Base-by-base conservation (phyloP, 2,329 filamentous ascomycete genomes). In the Plectosphaerella plurivora region DNA sequence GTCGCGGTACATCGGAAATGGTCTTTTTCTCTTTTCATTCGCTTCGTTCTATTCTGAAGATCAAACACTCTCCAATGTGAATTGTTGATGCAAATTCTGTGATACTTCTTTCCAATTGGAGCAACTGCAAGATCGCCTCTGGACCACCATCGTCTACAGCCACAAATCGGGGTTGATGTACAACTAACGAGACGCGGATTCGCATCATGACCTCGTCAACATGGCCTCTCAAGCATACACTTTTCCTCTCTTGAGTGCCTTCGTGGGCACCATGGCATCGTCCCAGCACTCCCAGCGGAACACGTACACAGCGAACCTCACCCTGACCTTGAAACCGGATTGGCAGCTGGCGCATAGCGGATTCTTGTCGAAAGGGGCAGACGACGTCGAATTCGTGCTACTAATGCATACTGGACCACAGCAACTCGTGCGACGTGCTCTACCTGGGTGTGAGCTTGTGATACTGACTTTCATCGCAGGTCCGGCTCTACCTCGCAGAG, bases 281-380 rank as follows among this genome's bases (percentile, higher is more conserved):
- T 41, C 45, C 8, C 49, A 51, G 15, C 37, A 46, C 18, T 33
- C 42, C 16, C 42, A 46, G 15, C 42, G 49, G n/a, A 51, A 41
- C 16, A 46, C 49, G 6, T 41, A 46, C 24, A 51, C 49, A 3
- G 16, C 44, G 18, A 39, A 51, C 28, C 41, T 51, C 4, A 46
- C 42, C 15, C 9, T 51, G 42, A 47, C 36, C 11, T 8, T 51
- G 20, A 47, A 36, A n/a, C 33, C 18, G 2, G 49, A 51, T 11
- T 16, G 24, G 5, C 49, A 47, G 10, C 25, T 20, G n/a, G n/a
- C 18, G 5, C 41, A 44, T 20, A 33, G 28, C 28, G 41, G 41
- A 4, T 44, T 44, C 18, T 12, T 44, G 16, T 44, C 41, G n/a
- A 44, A 44, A 12, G 10, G n/a, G 11, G 8, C 16, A 20, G 41